Conservation (phyloP, 768 basidiomycete genomes). For the Mycena chlorophos region DNA sequence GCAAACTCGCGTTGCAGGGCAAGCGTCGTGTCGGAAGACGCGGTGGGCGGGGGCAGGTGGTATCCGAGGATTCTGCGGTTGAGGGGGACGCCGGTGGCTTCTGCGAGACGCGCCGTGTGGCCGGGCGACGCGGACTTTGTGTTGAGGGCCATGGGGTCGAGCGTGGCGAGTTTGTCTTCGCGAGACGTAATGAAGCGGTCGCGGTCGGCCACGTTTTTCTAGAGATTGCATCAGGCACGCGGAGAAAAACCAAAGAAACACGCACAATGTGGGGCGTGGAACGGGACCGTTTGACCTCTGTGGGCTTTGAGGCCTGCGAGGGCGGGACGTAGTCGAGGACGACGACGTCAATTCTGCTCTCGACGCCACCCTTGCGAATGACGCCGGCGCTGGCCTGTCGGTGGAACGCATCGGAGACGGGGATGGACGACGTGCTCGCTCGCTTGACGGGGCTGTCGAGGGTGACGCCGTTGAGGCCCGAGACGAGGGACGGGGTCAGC, state of each 20-base stretch:
- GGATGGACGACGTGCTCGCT: slow-evolving; percentile 45
- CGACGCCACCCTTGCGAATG: slow-evolving; percentile 74
- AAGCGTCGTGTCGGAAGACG: slow-evolving; percentile 75
- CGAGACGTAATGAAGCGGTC: slow-evolving; percentile 75
- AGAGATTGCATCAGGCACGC: slow-evolving; percentile 4
- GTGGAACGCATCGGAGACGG: slow-evolving; percentile 53
- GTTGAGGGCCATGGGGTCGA: slow-evolving; percentile 63
- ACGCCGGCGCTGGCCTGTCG: slow-evolving; percentile 68
- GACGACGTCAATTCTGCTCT: slow-evolving; percentile 75
- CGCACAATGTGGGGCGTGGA: slow-evolving; percentile 67
- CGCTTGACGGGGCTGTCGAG: slow-evolving; percentile 62
- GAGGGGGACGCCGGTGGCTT: slow-evolving; percentile 72
- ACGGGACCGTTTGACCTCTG: slow-evolving; percentile 68
- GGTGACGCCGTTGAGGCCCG: slow-evolving; percentile 43
- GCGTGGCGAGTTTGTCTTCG: slow-evolving; percentile 52
- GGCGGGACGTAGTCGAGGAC: slow-evolving; percentile 77
- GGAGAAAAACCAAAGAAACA: slow-evolving; percentile 18
- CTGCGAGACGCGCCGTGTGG: slow-evolving; percentile 76
- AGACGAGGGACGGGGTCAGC: slow-evolving; percentile 47
- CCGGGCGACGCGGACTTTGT: slow-evolving; percentile 64
- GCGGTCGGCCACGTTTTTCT: slow-evolving; percentile 50
- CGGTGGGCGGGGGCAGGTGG: slow-evolving; percentile 79
- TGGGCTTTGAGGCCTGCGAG: slow-evolving; percentile 37
- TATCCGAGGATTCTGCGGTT: slow-evolving; percentile 86
- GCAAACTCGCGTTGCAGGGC: slow-evolving; percentile 77